These are phyloP conservation scores for Nectriaceae sp. DNA, from an alignment of 2,329 filamentous ascomycete species.

Conservation along the genomic window DNA sequence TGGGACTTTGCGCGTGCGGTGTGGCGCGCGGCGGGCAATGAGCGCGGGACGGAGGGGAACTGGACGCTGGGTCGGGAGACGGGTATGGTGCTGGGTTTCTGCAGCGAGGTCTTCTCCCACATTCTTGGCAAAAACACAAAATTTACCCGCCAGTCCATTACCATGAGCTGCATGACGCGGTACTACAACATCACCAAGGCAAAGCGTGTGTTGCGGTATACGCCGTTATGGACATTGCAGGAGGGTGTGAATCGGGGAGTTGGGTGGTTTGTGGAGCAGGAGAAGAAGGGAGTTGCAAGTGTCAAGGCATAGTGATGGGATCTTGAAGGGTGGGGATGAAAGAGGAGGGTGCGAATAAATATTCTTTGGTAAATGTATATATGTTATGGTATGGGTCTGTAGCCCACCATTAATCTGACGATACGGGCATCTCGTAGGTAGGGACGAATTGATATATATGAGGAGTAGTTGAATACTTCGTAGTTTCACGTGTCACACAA, in stretches of 20 bases:
- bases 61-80: slow-evolving; percentile 56
- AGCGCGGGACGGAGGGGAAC: slow-evolving; percentile 53
- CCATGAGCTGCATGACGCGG: slow-evolving; percentile 72
- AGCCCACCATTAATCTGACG: not conserved
- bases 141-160: slow-evolving; percentile 60
- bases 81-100: slow-evolving; percentile 53
- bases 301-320: slow-evolving; percentile 22
- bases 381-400: not conserved
- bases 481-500: too few relatives aligned
- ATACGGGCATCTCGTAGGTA: not conserved
- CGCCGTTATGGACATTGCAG: slow-evolving; percentile 65
- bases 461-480: too few relatives aligned
- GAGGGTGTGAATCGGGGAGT: slow-evolving; percentile 62
- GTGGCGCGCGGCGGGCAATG: slow-evolving; percentile 65
- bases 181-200: slow-evolving; percentile 81
- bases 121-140: slow-evolving; percentile 55
- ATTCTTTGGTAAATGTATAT: not conserved
- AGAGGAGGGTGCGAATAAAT: slow-evolving; percentile 2
- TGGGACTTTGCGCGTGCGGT: slow-evolving; percentile 84
- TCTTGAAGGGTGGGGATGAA: not conserved
- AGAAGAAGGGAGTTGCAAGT: slow-evolving; percentile 35
- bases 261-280: slow-evolving; percentile 55
- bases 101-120: slow-evolving; percentile 54
- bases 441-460: slow-evolving; percentile 1
- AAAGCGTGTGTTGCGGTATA: slow-evolving; percentile 68